Evolutionary conservation across 495 filamentous ascomycete species (phyloP).

Genomic region (Platismatia glauca): DNA sequence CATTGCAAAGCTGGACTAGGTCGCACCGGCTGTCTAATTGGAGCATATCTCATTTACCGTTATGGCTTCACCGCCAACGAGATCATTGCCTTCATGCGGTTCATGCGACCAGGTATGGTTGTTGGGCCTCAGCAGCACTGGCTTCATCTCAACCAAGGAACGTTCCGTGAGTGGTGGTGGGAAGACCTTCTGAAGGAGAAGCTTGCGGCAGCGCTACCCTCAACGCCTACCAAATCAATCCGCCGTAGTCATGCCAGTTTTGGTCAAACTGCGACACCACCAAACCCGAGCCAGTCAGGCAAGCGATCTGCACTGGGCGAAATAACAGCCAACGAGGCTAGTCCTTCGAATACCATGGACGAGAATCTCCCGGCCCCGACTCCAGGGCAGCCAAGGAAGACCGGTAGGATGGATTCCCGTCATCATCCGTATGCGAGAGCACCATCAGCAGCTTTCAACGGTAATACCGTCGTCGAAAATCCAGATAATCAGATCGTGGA

Average conservation of each 20-base stretch:
- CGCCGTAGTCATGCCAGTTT: conserved; percentile 33
- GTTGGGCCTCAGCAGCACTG: conserved; percentile 99
- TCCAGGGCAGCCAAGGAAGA: conserved; percentile 91
- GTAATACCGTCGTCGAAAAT: conserved; percentile 30
- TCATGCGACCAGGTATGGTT: conserved; percentile 99
- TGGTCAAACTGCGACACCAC: conserved; percentile 69
- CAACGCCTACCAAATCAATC: conserved; percentile 65
- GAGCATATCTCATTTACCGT: conserved; percentile 93
- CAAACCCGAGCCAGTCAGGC: conserved; percentile 56
- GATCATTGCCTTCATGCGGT: conserved; percentile 97
- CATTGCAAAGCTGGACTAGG: conserved; percentile 98
- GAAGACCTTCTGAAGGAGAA: conserved; percentile 75
- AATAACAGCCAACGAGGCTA: conserved; percentile 64
- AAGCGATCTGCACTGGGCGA: conserved; percentile 81
- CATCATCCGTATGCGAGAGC: conserved; percentile 46
- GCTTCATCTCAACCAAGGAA: conserved; percentile 92
- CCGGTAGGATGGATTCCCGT: conserved; percentile 51
- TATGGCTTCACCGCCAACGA: conserved; percentile 99
- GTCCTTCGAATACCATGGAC: conserved; percentile 38
- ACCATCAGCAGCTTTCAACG: conserved; percentile 31
- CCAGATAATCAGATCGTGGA: conserved; percentile 35
- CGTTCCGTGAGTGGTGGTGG: conserved; percentile 97
- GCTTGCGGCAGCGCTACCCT: conserved; percentile 53
- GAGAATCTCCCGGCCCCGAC: conserved; percentile 91
- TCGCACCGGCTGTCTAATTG: conserved; percentile 93